Conservation (phyloP, 768 basidiomycete species). For the Termitomyces sp. region DNA sequence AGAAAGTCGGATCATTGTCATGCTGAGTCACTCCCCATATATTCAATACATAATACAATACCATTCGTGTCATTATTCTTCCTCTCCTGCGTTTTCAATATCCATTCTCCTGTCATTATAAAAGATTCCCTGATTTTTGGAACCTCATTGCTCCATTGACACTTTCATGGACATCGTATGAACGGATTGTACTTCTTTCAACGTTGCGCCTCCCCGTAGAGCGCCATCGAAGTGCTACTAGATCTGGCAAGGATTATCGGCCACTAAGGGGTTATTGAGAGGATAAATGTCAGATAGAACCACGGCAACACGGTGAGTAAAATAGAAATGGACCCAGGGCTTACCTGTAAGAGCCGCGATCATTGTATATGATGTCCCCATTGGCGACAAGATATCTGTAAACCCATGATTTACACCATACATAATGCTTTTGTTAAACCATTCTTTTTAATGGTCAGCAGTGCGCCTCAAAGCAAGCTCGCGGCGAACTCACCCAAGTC, state of each 20-base stretch:
- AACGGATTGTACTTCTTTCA: slow-evolving; percentile 53
- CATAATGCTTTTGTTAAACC: slow-evolving; percentile 49
- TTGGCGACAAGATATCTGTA: slow-evolving; percentile 39
- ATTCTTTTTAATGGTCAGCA: slow-evolving; percentile 33
- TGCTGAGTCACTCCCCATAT: too few species aligned
- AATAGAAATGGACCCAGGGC: not conserved
- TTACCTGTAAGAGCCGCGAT: slow-evolving; percentile 51
- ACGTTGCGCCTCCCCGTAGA: slow-evolving; percentile 49
- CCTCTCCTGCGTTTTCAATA: not conserved
- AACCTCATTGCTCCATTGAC: slow-evolving; percentile 46
- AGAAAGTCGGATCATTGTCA: too few species aligned
- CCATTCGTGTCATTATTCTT: not conserved
- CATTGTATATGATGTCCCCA: slow-evolving; percentile 59
- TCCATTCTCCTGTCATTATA: not conserved
- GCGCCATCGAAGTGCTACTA: slow-evolving; percentile 63
- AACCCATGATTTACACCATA: slow-evolving; percentile 58
- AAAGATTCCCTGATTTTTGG: slow-evolving; percentile 37
- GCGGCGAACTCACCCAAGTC: slow-evolving; percentile 50
- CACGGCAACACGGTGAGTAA: not conserved
- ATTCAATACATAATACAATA: too few species aligned
- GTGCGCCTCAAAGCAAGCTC: not conserved
- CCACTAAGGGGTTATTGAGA: slow-evolving; percentile 23
- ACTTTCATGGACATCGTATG: slow-evolving; percentile 53
- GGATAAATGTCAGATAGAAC: not conserved
- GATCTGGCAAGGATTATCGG: slow-evolving; percentile 61